These are phyloP conservation scores for Hypoxylon sp. DNA, from an alignment of 2,329 filamentous ascomycete species.

Conservation along the genomic window DNA sequence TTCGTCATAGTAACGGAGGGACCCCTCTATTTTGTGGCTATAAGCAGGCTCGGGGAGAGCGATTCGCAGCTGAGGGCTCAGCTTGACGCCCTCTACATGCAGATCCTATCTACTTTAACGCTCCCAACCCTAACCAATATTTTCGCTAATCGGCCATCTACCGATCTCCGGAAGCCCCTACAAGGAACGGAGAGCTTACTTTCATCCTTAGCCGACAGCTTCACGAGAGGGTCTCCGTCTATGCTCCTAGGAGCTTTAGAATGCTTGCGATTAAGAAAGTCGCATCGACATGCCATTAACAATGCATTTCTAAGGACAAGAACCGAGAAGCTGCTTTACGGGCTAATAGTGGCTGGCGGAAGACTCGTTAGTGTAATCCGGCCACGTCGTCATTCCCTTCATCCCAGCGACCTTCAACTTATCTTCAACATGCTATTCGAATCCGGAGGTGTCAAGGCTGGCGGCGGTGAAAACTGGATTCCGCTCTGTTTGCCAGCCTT, in stretches of 20 bases:
- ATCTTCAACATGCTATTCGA: constrained; percentile 99
- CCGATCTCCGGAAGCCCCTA: constrained; percentile 88
- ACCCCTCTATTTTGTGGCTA: constrained; percentile 91
- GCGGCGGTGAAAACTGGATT: constrained; percentile 96
- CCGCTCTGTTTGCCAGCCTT: constrained; percentile 96
- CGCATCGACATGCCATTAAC: constrained; percentile 88
- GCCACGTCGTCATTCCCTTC: constrained; percentile 93
- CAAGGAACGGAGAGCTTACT: constrained; percentile 93
- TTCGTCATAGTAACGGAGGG: constrained; percentile 91
- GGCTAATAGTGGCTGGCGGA: constrained; percentile 91
- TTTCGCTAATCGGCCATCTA: constrained; percentile 92
- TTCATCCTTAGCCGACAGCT: constrained; percentile 93
- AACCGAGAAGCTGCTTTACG: constrained; percentile 86
- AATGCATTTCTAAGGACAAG: constrained; percentile 86
- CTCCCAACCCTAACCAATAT: constrained; percentile 88
- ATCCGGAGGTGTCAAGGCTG: constrained; percentile 90
- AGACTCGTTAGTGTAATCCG: constrained; percentile 94
- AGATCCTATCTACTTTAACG: constrained; percentile 95
- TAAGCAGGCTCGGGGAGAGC: constrained; percentile 92
- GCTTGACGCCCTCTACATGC: constrained; percentile 96
- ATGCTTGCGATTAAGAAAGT: constrained; percentile 91
- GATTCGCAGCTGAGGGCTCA: constrained; percentile 89
- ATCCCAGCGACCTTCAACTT: constrained; percentile 94
- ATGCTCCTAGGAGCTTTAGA: constrained; percentile 91
- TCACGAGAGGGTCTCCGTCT: constrained; percentile 92